Evolutionary conservation across 441 rosid species (phyloP), one percentile per base, ranked within the genome.

Genomic region (Corymbia calophylla): DNA sequence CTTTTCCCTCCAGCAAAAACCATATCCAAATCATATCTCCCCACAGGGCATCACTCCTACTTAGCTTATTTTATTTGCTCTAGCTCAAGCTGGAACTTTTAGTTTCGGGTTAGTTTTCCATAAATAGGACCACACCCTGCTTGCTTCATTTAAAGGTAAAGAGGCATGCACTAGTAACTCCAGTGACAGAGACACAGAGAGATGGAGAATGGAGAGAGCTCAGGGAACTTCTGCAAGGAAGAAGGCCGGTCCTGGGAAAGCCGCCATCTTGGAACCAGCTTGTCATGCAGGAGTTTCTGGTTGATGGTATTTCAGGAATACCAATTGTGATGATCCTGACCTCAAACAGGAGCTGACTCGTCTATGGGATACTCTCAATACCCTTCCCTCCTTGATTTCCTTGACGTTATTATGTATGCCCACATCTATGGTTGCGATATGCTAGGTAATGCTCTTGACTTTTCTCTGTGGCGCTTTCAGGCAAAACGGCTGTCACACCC

Each of bases 241-340:
- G 91, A 91, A 87, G 88, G 92, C 93, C 53, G 93, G 35, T 62
- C 92, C 92, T 4, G 96, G 98, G 15, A 97, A 96, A 94, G 99
- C 99, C 17, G 92, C 98, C 39, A 97, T 97, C 91, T 93, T 97
- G 93, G 97, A 95, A 95, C 91, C 99, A 98, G 95, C 99, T 98
- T 58, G 98, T 97, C 64, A 96, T 98, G 99, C 99, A 98, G 89
- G 98, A 96, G 88, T 95, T 94, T 87, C 94, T 98, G 87, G 99
- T 98, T 87, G 99, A 98, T 91, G 99, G 25, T 97, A 96, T 91
- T 98, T 98, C 94, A 95, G 89, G 93, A 95, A 93, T 94, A 97
- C 99, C 94, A 98, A 95, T 68, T 97, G 99, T 53, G 95, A 97
- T 80, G 98, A 98, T 88, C 98, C 96, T 17, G 99, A 95, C 44